Conservation (phyloP, 1,284 basidiomycete genomes). For the Irpex sp. region DNA sequence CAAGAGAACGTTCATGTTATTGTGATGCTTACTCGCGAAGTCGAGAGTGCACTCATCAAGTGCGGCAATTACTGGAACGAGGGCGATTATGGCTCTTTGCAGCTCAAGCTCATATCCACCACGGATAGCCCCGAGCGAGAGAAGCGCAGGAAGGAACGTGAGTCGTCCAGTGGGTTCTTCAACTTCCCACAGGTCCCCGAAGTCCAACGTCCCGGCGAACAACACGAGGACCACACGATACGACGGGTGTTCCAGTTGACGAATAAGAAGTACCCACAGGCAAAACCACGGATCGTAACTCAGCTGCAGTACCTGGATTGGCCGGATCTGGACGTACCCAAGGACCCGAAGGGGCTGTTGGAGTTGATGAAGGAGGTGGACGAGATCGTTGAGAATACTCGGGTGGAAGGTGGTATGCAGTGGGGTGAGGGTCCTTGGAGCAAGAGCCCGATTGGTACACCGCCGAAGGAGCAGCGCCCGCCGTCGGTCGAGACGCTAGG, state of each 20-base stretch:
- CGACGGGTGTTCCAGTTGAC: conserved; percentile 67
- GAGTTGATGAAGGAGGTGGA: conserved; percentile 61
- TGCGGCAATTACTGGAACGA: conserved; percentile 91
- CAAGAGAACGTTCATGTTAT: conserved; percentile 78
- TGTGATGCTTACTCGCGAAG: conserved; percentile 88
- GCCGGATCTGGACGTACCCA: conserved; percentile 93
- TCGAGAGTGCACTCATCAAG: conserved; percentile 85
- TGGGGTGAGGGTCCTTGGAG: conserved; percentile 31
- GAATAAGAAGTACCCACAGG: conserved; percentile 52
- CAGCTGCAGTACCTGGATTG: conserved; percentile 90
- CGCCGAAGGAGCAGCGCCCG: conserved; percentile 6
- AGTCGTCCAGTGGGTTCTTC: conserved; percentile 27
- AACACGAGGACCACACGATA: conserved; percentile 36
- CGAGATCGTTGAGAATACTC: conserved; percentile 51
- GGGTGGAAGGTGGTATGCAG: conserved; percentile 32
- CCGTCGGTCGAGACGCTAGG: conserved; percentile 6
- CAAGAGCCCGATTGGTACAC: conserved; percentile 1
- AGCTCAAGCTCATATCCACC: conserved; percentile 58
- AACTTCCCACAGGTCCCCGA: conserved; percentile 11
- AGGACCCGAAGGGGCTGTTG: conserved; percentile 70
- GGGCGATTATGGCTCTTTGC: conserved; percentile 65
- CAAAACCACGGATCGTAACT: conserved; percentile 54
- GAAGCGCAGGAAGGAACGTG: conserved; percentile 24
- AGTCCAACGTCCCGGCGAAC: conserved; percentile 1
- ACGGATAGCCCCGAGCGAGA: conserved; percentile 32